Percentiles rank a stretch among this genome's conserved stretches.
Evolutionary conservation across 805 yeast genomes (phyloP).

Genomic region (Kluyveromyces nonfermentans): DNA sequence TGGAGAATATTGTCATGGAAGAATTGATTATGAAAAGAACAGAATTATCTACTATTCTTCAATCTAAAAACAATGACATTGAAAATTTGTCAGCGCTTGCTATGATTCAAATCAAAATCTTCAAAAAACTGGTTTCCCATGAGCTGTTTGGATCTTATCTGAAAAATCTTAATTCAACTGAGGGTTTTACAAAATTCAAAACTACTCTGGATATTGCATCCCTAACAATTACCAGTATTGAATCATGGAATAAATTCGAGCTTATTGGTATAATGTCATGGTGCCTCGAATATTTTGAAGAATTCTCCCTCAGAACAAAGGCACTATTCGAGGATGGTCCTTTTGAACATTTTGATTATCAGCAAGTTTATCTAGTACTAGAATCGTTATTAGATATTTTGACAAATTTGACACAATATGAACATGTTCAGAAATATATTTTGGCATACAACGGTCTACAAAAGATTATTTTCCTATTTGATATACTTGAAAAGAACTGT

Average conservation of each 20-base stretch:
- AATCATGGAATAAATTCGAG: slow-evolving; percentile 31
- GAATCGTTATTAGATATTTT: slow-evolving; percentile 25
- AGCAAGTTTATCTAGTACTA: slow-evolving; percentile 10
- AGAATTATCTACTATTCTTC: slow-evolving; percentile 6
- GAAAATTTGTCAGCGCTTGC: slow-evolving; percentile 8
- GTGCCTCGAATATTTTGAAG: slow-evolving; percentile 28
- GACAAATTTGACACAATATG: slow-evolving; percentile 25
- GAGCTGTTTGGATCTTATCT: slow-evolving; percentile 31
- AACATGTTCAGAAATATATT: slow-evolving; percentile 31
- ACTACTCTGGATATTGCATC: slow-evolving; percentile 23
- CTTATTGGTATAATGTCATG: slow-evolving; percentile 33
- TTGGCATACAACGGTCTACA: slow-evolving; percentile 31
- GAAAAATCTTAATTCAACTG: slow-evolving; percentile 6
- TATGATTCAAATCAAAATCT: slow-evolving; percentile 16
- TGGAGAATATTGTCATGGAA: slow-evolving; percentile 13
- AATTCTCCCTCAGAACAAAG: slow-evolving; percentile 16
- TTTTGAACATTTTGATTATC: slow-evolving; percentile 16
- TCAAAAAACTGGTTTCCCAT: slow-evolving; percentile 23
- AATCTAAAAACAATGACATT: neutral
- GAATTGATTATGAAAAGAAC: slow-evolving; percentile 12
- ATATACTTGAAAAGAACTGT: slow-evolving; percentile 28
- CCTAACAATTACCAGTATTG: slow-evolving; percentile 29
- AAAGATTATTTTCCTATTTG: slow-evolving; percentile 24
- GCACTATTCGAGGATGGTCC: slow-evolving; percentile 7
- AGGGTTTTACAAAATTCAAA: slow-evolving; percentile 7